Evolutionary conservation across 192 early-diverging fungal species (phyloP).

Genomic region (Coemansia sp.): DNA sequence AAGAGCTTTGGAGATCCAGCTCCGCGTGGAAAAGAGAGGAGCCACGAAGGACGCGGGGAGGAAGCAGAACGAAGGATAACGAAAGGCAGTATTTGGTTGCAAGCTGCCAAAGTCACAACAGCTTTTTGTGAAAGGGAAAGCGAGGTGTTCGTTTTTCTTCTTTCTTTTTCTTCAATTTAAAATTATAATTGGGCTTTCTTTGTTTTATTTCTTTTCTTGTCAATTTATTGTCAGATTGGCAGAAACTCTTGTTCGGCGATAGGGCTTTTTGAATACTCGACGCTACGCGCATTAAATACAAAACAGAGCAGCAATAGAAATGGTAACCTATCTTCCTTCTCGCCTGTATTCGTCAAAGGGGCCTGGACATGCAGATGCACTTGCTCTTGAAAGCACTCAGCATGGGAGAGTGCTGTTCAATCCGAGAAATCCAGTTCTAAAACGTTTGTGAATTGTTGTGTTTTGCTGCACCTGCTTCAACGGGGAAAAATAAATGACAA

Average conservation of each 20-base stretch:
- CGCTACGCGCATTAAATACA: neutral
- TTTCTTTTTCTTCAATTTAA: slow-evolving; percentile 14
- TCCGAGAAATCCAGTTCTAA: neutral
- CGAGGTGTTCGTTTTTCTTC: neutral
- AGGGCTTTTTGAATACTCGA: neutral
- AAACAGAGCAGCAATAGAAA: neutral
- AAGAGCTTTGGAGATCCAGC: neutral
- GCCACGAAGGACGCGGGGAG: neutral
- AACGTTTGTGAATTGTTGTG: neutral
- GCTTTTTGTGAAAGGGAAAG: neutral
- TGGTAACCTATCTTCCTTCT: neutral
- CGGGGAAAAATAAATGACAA: neutral
- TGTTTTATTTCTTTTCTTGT: slow-evolving; percentile 9
- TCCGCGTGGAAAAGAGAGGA: neutral
- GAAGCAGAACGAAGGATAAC: neutral
- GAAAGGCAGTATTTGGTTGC: neutral
- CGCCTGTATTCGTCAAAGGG: neutral
- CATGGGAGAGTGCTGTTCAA: too few species aligned
- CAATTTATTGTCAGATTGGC: slow-evolving; percentile 2
- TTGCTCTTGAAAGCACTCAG: neutral
- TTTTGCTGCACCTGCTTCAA: neutral
- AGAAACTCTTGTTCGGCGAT: neutral
- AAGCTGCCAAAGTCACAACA: neutral
- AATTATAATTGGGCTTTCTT: slow-evolving; percentile 2
- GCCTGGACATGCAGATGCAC: too few species aligned